These are phyloP conservation scores for Skeletonema grethae DNA, from an alignment of 108 stramenopile genomes.

Conservation along the genomic window DNA sequence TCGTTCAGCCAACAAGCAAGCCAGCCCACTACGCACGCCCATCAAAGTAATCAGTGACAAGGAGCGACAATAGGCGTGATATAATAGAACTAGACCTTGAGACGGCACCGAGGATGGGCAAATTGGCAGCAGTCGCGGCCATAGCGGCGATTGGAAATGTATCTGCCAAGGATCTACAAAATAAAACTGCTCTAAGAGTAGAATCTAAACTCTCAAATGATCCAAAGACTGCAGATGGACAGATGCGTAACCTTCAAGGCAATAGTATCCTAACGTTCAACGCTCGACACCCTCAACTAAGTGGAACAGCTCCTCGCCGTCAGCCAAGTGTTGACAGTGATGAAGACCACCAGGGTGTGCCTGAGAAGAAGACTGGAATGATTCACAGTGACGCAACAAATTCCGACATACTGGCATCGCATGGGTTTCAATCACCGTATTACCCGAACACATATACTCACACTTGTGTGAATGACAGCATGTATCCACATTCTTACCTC, in stretches of 20 bases:
- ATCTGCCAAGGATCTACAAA: not conserved
- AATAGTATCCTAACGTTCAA: not conserved
- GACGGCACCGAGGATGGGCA: not conserved
- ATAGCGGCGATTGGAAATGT: not conserved
- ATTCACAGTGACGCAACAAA: not conserved
- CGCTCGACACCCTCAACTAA: not conserved
- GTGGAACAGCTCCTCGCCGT: not conserved
- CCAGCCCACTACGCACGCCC: no score
- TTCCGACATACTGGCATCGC: not conserved
- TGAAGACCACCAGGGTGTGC: not conserved
- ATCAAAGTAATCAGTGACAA: no score
- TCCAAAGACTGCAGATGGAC: not conserved
- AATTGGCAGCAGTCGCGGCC: not conserved
- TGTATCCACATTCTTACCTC: slow-evolving; percentile 37
- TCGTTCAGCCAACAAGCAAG: no score
- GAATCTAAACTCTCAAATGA: not conserved
- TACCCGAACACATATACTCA: slow-evolving; percentile 22
- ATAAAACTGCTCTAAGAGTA: not conserved
- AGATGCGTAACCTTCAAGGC: not conserved
- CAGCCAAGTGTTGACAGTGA: not conserved
- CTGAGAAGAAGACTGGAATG: not conserved
- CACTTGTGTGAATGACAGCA: slow-evolving; percentile 36
- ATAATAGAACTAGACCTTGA: not conserved
- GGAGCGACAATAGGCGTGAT: not conserved
- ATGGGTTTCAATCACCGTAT: slow-evolving; percentile 20